Conservation (phyloP, 129 eudicot genomes). For the Centaurea solstitialis region DNA sequence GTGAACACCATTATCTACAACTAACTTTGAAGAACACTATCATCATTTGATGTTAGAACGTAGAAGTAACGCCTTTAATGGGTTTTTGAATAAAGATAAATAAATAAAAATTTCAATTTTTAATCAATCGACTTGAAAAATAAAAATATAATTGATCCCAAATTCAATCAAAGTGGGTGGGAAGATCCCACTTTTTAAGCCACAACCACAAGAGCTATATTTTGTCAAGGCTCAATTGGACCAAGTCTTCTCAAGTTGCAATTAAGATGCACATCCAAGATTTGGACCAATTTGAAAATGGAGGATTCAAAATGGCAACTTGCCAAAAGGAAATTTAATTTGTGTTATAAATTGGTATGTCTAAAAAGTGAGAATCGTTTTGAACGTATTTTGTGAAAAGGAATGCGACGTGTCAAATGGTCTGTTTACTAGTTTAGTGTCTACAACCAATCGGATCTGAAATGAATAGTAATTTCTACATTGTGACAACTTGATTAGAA, state of each 20-base stretch:
- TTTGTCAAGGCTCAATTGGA: background rate
- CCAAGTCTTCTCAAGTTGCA: background rate
- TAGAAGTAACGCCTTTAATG: too few relatives aligned
- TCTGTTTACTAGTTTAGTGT: background rate
- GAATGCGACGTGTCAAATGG: background rate
- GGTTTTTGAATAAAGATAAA: background rate
- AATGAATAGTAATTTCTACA: background rate
- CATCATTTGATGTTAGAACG: background rate
- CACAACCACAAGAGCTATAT: background rate
- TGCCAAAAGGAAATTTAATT: background rate
- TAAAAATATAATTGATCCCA: background rate
- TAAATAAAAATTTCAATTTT: background rate
- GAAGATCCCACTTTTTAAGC: background rate
- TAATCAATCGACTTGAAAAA: background rate
- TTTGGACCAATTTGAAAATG: background rate
- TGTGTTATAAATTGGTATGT: background rate
- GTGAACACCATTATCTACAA: background rate
- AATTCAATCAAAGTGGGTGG: background rate
- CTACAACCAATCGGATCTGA: background rate
- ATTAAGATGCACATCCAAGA: background rate
- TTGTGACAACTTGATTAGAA: background rate
- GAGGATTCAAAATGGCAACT: background rate
- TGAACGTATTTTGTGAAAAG: background rate
- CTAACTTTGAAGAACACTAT: too few relatives aligned
- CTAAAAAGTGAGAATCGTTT: background rate